Evolutionary conservation across 495 filamentous ascomycete genomes (phyloP).

Genomic region (Aspergillus nidulans): DNA sequence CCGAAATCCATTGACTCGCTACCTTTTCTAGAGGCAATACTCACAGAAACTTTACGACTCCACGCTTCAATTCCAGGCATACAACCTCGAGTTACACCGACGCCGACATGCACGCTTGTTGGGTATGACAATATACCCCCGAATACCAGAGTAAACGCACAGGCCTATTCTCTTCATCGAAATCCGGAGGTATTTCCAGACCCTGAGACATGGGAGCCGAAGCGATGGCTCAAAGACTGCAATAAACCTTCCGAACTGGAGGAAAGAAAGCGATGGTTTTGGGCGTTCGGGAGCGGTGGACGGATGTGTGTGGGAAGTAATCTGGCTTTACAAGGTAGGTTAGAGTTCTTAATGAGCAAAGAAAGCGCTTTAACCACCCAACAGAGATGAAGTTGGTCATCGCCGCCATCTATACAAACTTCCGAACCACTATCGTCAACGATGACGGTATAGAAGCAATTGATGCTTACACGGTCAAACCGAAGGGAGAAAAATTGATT

Average conservation of each 20-base stretch:
- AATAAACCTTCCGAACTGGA: slow-evolving; percentile 34
- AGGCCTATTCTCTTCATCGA: slow-evolving; percentile 68
- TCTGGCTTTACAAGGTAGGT: slow-evolving; percentile 70
- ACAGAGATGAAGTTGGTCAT: slow-evolving; percentile 46
- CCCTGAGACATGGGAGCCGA: slow-evolving; percentile 57
- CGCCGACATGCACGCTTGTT: slow-evolving; percentile 46
- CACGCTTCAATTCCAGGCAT: slow-evolving; percentile 71
- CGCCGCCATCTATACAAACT: slow-evolving; percentile 65
- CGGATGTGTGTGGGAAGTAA: slow-evolving; percentile 83
- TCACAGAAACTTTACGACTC: slow-evolving; percentile 72
- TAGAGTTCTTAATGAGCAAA: too few relatives aligned
- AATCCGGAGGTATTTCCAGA: slow-evolving; percentile 57
- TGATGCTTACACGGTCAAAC: slow-evolving; percentile 64
- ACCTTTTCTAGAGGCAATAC: slow-evolving; percentile 66
- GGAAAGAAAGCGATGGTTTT: slow-evolving; percentile 67
- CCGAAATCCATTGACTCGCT: slow-evolving; percentile 65
- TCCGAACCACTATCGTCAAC: slow-evolving; percentile 51
- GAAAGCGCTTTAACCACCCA: slow-evolving; percentile 1
- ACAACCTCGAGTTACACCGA: slow-evolving; percentile 69
- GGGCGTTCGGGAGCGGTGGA: slow-evolving; percentile 80
- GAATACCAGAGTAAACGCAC: slow-evolving; percentile 63
- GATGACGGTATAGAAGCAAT: slow-evolving; percentile 57
- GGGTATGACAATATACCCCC: slow-evolving; percentile 53
- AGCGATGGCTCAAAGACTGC: slow-evolving; percentile 52
- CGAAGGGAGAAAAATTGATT: slow-evolving; percentile 42